A percentile compares a stretch with the other conserved stretches of the same genome.
Conservation (phyloP, 768 basidiomycete species). For the Boletus eberwhitei region DNA sequence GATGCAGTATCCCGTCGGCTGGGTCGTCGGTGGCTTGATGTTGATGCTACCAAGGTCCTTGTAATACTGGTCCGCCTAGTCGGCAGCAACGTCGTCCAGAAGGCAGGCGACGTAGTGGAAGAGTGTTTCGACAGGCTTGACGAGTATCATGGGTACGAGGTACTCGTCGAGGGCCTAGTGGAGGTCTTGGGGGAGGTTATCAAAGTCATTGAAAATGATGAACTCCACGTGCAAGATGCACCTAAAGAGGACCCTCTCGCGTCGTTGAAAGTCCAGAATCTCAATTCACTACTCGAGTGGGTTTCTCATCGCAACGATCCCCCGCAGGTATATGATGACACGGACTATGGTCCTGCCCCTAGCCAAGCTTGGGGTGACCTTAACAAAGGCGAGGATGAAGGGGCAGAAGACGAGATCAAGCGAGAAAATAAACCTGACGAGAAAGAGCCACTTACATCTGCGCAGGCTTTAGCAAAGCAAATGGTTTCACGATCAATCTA, state of each 20-base stretch:
- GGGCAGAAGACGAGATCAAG: constrained; percentile 15
- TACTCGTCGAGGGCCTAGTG: constrained; percentile 81
- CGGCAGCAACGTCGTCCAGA: constrained; percentile 81
- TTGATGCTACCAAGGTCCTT: constrained; percentile 86
- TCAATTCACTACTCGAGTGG: constrained; percentile 65
- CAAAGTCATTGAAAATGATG: constrained; percentile 65
- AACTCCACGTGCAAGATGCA: constrained; percentile 27
- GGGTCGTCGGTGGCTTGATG: constrained; percentile 75
- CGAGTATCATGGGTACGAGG: constrained; percentile 90
- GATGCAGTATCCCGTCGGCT: constrained; percentile 86
- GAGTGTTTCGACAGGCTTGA: constrained; percentile 97
- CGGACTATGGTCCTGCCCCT: constrained; percentile 60
- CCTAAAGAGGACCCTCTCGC: constrained; percentile 17
- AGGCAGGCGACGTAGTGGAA: constrained; percentile 92
- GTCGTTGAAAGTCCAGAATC: constrained; percentile 30
- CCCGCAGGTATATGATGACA: constrained; percentile 37
- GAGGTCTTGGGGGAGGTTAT: constrained; percentile 86
- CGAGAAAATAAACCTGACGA: constrained; percentile 32
- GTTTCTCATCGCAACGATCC: constrained; percentile 44
- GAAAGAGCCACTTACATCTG: constrained; percentile 55
- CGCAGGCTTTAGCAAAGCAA: constrained; percentile 74
- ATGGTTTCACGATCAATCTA: constrained; percentile 85
- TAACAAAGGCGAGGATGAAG: constrained; percentile 24
- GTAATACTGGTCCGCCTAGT: constrained; percentile 82
- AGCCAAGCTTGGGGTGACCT: constrained; percentile 52